A percentile compares a stretch with the other conserved stretches of the same genome.
These are phyloP conservation scores for Leishmania amazonensis DNA, from an alignment of 208 protist genomes.

Conservation along the genomic window DNA sequence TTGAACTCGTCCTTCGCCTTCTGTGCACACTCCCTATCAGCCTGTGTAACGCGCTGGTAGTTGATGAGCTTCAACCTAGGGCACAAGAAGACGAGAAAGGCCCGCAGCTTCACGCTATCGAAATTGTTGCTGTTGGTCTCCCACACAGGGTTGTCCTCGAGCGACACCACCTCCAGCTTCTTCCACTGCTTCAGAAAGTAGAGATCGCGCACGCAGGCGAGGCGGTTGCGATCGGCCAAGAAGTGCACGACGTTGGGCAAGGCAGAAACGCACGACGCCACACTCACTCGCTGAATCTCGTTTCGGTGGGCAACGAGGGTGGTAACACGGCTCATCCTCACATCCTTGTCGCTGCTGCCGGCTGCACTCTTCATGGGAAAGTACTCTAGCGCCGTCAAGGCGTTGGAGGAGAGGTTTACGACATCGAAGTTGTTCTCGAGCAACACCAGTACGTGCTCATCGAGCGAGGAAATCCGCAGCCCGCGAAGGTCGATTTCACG, in stretches of 20 bases:
- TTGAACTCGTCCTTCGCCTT: conserved; percentile 44
- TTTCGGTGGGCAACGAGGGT: conserved; percentile 85
- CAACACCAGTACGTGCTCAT: conserved; percentile 67
- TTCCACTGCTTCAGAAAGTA: conserved; percentile 77
- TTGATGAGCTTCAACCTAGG: conserved; percentile 83
- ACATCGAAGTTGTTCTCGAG: conserved; percentile 86
- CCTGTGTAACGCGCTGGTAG: conserved; percentile 77
- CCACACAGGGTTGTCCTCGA: conserved; percentile 76
- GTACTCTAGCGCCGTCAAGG: conserved; percentile 75
- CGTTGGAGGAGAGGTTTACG: conserved; percentile 83
- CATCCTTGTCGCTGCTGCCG: conserved; percentile 14
- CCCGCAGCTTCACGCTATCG: conserved; percentile 52
- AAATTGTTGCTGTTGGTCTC: conserved; percentile 44
- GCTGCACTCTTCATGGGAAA: conserved; percentile 43
- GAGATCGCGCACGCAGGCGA: conserved; percentile 55
- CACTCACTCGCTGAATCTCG: conserved; percentile 76
- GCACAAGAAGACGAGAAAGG: conserved; percentile 84
- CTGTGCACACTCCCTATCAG: conserved; percentile 39
- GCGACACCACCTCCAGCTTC: conserved; percentile 68
- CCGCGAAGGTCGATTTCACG: conserved; percentile 88
- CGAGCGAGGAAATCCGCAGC: conserved; percentile 73
- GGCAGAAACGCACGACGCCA: conserved; percentile 63
- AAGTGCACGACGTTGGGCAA: conserved; percentile 80
- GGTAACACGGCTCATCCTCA: conserved; percentile 56
- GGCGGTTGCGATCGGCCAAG: conserved; percentile 74